phyloP scores from a whole-genome alignment of 768 basidiomycete species.

The Leccinellum albellum region DNA sequence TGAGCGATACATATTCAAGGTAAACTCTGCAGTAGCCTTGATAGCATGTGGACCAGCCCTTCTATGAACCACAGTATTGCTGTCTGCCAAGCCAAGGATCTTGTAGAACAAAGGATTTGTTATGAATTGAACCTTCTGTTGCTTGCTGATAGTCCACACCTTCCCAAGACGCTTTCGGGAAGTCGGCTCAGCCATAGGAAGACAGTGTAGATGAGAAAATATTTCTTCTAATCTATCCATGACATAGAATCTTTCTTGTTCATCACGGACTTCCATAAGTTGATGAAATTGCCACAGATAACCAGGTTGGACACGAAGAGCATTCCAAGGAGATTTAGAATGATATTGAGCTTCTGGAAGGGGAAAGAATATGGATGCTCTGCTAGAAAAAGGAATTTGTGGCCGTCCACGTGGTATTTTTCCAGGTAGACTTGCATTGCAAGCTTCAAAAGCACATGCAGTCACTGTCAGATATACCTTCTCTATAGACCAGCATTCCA shows the following conservation, averaged over 20 bases:
- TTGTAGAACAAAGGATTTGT: neutral
- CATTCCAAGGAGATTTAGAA: neutral
- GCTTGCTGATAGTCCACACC: neutral
- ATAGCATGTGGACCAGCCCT: neutral
- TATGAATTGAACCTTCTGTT: neutral
- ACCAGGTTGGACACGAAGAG: neutral
- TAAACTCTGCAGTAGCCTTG: neutral
- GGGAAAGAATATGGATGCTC: neutral
- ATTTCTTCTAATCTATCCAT: neutral
- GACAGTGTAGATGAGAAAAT: neutral
- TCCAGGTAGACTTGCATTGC: constrained; percentile 1
- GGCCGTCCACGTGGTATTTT: neutral
- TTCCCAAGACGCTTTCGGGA: neutral
- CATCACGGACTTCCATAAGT: neutral
- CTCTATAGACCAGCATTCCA: neutral
- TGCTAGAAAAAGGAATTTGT: neutral
- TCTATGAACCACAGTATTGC: neutral
- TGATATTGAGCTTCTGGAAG: neutral
- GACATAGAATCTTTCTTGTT: neutral
- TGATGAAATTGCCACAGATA: constrained; percentile 6
- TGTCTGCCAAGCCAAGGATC: neutral
- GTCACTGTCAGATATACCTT: neutral
- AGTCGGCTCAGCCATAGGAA: neutral
- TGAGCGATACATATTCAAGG: neutral
- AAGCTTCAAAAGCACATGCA: constrained; percentile 2